A percentile compares a stretch with the other conserved stretches of the same genome.
phyloP scores from a whole-genome alignment of 306 rosid species.

The Malus sieversii region DNA sequence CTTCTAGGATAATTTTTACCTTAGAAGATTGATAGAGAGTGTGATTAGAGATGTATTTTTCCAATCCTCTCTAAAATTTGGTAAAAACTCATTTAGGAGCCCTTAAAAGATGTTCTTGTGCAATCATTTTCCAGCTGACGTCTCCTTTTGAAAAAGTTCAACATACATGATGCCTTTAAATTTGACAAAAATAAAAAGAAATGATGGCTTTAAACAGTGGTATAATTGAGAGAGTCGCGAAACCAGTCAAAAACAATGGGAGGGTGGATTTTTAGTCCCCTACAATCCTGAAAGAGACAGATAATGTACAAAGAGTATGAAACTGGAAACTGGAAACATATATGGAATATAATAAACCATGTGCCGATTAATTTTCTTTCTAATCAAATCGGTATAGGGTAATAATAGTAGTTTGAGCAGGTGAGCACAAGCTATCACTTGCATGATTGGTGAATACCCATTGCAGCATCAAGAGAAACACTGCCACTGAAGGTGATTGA shows the following conservation, averaged over 20 bases:
- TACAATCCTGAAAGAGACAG: slow-evolving; percentile 12
- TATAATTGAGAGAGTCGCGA: background rate
- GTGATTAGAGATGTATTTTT: no score
- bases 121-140: background rate
- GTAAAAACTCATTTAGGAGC: no score
- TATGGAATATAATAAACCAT: background rate
- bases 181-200: no score
- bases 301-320: background rate
- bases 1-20: no score
- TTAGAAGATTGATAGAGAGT: no score
- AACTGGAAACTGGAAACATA: background rate
- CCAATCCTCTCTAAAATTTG: no score
- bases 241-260: slow-evolving; percentile 27
- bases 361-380: slow-evolving; percentile 15
- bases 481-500: background rate
- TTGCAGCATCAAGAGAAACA: background rate
- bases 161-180: no score
- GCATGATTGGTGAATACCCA: background rate
- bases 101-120: background rate
- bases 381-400: slow-evolving; percentile 5
- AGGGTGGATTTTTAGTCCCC: slow-evolving; percentile 9
- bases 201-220: background rate
- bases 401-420: slow-evolving; percentile 7
- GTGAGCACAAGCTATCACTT: slow-evolving; percentile 4
- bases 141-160: background rate